Percentiles rank a stretch among this genome's conserved stretches.
phyloP scores from a whole-genome alignment of 176 grass and related monocot species.

The Olyra latifolia region DNA sequence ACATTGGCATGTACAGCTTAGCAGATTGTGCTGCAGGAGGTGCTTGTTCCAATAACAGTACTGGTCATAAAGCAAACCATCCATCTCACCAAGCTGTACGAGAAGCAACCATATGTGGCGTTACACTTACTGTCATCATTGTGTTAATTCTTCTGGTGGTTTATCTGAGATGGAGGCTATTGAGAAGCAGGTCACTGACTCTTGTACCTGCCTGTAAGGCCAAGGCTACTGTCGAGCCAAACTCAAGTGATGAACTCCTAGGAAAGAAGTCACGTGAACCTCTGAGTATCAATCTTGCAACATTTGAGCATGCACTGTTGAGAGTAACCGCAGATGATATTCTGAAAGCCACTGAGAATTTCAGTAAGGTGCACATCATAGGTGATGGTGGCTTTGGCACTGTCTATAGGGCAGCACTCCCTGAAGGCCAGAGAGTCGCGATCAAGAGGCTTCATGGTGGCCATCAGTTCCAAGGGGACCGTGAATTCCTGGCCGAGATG shows the following conservation, averaged over 20 bases:
- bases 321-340: constrained; percentile 85
- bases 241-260: constrained; percentile 82
- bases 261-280: constrained; percentile 81
- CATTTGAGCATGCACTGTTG: constrained; percentile 80
- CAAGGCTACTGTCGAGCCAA: constrained; percentile 64
- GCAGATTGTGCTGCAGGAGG: constrained; percentile 57
- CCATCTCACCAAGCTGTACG: constrained; percentile 42
- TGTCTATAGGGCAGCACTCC: constrained; percentile 77
- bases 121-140: constrained; percentile 36
- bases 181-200: constrained; percentile 44
- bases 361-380: constrained; percentile 89
- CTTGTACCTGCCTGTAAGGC: constrained; percentile 47
- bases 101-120: constrained; percentile 41
- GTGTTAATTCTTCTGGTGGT: constrained; percentile 43
- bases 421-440: constrained; percentile 67
- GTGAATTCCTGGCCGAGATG: constrained; percentile 94
- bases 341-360: constrained; percentile 87
- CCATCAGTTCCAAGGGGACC: constrained; percentile 76
- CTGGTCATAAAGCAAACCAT: constrained; percentile 33
- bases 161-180: constrained; percentile 53
- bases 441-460: constrained; percentile 93
- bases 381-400: constrained; percentile 95
- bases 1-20: constrained; percentile 47
- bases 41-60: constrained; percentile 35
- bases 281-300: constrained; percentile 93